Conservation (phyloP, 345 rosid genomes). For the Trapa bicornis region DNA sequence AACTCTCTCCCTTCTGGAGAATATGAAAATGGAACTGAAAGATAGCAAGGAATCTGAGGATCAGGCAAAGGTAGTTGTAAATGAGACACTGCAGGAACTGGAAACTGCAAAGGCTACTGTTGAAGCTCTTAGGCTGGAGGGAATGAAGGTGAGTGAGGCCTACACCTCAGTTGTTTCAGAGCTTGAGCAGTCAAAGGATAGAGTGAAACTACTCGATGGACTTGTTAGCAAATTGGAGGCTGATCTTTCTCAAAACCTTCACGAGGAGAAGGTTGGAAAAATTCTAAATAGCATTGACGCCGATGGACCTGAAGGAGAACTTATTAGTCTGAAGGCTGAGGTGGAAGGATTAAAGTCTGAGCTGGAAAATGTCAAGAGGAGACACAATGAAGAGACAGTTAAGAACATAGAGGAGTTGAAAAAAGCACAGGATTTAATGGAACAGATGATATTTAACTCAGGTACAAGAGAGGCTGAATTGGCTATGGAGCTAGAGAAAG, state of each 20-base stretch:
- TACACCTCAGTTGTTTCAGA: constrained; percentile 48
- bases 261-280: constrained; percentile 10
- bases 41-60: constrained; percentile 68
- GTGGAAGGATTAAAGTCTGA: constrained; percentile 39
- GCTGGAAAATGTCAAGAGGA: constrained; percentile 38
- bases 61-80: constrained; percentile 47
- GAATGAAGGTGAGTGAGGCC: constrained; percentile 44
- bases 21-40: constrained; percentile 61
- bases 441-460: constrained; percentile 30
- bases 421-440: constrained; percentile 38
- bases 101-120: constrained; percentile 59
- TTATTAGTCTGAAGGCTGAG: constrained; percentile 40
- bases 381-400: constrained; percentile 27
- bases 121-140: constrained; percentile 51
- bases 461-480: constrained; percentile 43
- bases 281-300: constrained; percentile 25
- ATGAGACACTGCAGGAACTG: constrained; percentile 58
- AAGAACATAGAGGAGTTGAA: constrained; percentile 28
- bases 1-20: constrained; percentile 50
- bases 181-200: constrained; percentile 54
- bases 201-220: constrained; percentile 41
- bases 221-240: constrained; percentile 27
- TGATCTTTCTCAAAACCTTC: constrained; percentile 6
- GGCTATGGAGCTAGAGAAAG: constrained; percentile 44
- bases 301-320: constrained; percentile 35